phyloP scores from a whole-genome alignment of 2,329 filamentous ascomycete genomes.

The Fulvia fulva region DNA sequence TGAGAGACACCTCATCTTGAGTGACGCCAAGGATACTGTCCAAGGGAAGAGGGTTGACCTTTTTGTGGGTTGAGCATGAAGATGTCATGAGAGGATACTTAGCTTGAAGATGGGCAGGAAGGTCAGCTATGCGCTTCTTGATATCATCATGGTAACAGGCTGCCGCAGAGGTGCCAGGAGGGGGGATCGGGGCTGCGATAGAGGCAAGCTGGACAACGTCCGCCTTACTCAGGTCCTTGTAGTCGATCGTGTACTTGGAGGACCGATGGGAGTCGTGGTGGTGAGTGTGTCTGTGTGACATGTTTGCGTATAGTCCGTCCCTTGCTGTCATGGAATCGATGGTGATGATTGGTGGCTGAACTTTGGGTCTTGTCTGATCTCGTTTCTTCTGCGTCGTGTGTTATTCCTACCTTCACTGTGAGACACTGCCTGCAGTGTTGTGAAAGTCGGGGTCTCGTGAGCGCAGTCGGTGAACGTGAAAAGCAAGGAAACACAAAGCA shows the following conservation, averaged over 20 bases:
- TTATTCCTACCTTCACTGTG: neutral
- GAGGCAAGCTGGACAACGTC: slow-evolving; percentile 20
- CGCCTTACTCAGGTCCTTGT: slow-evolving; percentile 19
- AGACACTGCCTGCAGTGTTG: slow-evolving; percentile 5
- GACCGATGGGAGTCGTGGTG: slow-evolving; percentile 4
- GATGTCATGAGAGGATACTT: slow-evolving; percentile 5
- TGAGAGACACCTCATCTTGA: slow-evolving; percentile 14
- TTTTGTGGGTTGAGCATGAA: slow-evolving; percentile 4
- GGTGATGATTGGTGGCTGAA: neutral
- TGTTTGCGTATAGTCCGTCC: neutral
- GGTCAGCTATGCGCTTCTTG: slow-evolving; percentile 15
- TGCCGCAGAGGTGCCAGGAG: neutral
- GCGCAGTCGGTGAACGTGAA: too few species aligned
- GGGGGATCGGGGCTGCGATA: slow-evolving; percentile 13
- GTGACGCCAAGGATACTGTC: slow-evolving; percentile 18
- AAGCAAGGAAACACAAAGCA: neutral
- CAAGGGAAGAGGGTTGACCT: slow-evolving; percentile 20
- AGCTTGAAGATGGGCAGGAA: slow-evolving; percentile 22
- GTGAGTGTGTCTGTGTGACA: neutral
- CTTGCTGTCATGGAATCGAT: neutral
- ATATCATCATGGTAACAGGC: slow-evolving; percentile 10
- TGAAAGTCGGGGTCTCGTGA: too few species aligned
- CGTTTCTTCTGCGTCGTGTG: neutral
- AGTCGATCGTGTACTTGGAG: slow-evolving; percentile 3
- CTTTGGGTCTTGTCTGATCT: neutral